Conservation (phyloP, 179 eudicot species). For the Corrigiola litoralis region DNA sequence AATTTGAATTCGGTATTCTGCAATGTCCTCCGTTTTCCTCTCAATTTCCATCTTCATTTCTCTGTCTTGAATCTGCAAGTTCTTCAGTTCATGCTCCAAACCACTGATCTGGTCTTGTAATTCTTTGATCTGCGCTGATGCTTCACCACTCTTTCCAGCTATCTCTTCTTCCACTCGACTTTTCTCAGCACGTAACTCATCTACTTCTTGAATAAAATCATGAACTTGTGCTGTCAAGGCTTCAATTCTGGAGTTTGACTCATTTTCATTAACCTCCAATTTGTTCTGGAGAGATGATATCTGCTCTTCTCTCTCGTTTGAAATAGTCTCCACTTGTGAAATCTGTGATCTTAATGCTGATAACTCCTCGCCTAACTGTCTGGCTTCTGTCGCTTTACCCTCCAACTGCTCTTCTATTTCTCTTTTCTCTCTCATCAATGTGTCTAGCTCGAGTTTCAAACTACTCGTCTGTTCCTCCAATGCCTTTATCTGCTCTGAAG, state of each 20-base stretch:
- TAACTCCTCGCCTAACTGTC: conserved; percentile 40
- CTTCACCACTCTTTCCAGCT: conserved; percentile 32
- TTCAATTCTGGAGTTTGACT: conserved; percentile 29
- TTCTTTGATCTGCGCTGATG: conserved; percentile 28
- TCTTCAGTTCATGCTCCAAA: conserved; percentile 37
- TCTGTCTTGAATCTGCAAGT: conserved; percentile 25
- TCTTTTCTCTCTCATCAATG: conserved; percentile 28
- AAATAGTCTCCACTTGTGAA: conserved; percentile 23
- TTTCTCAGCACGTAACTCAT: conserved; percentile 24
- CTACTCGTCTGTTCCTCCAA: conserved; percentile 26
- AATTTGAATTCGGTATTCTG: conserved; percentile 39
- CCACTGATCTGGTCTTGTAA: conserved; percentile 28
- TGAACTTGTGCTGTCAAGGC: conserved; percentile 34
- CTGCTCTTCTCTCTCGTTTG: conserved; percentile 37
- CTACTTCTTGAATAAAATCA: conserved; percentile 29
- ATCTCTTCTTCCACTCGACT: conserved; percentile 37
- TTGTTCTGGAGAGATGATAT: conserved; percentile 26
- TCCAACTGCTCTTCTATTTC: conserved; percentile 36
- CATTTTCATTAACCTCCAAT: conserved; percentile 26
- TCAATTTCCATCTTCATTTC: conserved; percentile 40
- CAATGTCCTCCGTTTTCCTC: conserved; percentile 32
- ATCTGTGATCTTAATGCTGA: conserved; percentile 27
- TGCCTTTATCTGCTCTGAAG: conserved; percentile 27
- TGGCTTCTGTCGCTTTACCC: conserved; percentile 41
- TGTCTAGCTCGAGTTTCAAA: conserved; percentile 37